Evolutionary conservation across 2,329 filamentous ascomycete genomes (phyloP).

Genomic region (Fonsecaea nubica): DNA sequence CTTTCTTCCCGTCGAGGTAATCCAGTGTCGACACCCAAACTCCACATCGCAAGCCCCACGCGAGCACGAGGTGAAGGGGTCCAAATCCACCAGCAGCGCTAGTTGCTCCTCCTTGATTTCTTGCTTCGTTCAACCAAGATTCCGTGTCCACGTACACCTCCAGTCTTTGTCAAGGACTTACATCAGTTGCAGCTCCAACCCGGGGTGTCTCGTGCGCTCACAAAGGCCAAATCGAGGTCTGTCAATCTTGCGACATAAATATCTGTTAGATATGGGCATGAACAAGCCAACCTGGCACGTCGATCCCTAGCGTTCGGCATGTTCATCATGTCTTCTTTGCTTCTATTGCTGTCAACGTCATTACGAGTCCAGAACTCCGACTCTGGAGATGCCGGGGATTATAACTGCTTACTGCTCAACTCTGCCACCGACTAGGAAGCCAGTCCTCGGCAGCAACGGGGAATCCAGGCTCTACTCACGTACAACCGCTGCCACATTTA

Average conservation of each 20-base stretch:
- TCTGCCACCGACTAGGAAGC: background rate
- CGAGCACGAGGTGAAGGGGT: background rate
- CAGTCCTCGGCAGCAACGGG: too few species aligned
- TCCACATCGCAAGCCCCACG: background rate
- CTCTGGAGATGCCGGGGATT: background rate
- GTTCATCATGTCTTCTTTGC: background rate
- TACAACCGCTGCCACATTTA: background rate
- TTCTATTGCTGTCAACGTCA: background rate
- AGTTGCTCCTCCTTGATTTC: background rate
- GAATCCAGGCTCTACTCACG: background rate
- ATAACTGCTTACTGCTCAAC: background rate
- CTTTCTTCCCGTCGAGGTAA: background rate
- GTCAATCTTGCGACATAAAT: background rate
- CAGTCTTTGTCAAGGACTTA: background rate
- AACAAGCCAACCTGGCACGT: background rate
- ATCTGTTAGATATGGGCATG: background rate
- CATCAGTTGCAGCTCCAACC: background rate
- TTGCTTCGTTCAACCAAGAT: background rate
- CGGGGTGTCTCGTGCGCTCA: background rate
- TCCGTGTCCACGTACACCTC: background rate
- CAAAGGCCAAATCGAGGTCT: background rate
- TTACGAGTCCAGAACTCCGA: background rate
- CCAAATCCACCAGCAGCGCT: background rate
- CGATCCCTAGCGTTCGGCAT: background rate
- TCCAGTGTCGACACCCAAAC: background rate